A percentile compares a stretch with the other conserved stretches of the same genome.
These are phyloP conservation scores for Eleusine coracana DNA, from an alignment of 176 grass and related monocot species.

Conservation along the genomic window DNA sequence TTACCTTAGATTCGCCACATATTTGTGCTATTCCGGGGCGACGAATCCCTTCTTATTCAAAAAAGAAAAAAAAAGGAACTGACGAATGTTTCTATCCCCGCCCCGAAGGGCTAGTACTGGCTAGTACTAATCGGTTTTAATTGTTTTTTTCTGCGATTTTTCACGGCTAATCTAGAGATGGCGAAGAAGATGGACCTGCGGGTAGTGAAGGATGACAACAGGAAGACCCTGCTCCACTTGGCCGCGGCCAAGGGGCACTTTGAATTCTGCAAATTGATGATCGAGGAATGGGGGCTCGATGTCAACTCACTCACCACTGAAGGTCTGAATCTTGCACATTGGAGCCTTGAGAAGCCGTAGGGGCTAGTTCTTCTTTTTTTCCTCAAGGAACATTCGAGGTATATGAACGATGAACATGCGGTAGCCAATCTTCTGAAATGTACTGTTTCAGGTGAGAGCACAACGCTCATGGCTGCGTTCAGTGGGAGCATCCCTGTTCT, in stretches of 20 bases:
- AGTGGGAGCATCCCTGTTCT: not conserved
- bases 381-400: not conserved
- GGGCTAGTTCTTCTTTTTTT: not conserved
- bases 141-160: not conserved
- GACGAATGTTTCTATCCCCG: no score
- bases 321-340: not conserved
- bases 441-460: not conserved
- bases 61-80: no score
- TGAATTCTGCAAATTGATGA: conserved; percentile 47
- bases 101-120: no score
- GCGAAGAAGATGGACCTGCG: conserved; percentile 29
- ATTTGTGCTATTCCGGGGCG: not conserved
- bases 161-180: conserved; percentile 6
- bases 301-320: not conserved
- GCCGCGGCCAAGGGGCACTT: conserved; percentile 35
- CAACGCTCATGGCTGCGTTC: not conserved
- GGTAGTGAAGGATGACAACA: conserved; percentile 26
- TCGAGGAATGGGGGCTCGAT: conserved; percentile 47
- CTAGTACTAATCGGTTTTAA: not conserved
- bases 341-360: no score
- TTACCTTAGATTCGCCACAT: not conserved
- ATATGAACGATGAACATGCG: not conserved
- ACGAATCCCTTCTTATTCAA: no score
- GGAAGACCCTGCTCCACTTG: conserved; percentile 37
- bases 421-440: not conserved